Conservation (phyloP, 2,329 filamentous ascomycete genomes). For the Alternaria burnsii region DNA sequence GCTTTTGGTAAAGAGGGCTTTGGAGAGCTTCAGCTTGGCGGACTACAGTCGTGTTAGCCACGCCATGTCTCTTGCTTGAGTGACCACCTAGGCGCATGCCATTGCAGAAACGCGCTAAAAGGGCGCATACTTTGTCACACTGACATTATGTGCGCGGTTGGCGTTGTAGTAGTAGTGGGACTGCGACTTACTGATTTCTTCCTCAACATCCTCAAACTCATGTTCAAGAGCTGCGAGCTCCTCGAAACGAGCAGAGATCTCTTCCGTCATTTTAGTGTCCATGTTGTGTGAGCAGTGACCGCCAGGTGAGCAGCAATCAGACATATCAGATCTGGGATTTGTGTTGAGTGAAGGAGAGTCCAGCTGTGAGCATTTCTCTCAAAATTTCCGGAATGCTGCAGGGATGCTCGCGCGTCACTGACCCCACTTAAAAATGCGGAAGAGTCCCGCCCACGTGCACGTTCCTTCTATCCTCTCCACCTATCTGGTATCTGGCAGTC, state of each 20-base stretch:
- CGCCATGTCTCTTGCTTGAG: not conserved
- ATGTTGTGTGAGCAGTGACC: slow-evolving; percentile 25
- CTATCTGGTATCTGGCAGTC: not conserved
- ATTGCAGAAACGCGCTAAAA: not conserved
- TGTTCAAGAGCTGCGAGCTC: slow-evolving; percentile 81
- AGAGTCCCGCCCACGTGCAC: slow-evolving; percentile 16
- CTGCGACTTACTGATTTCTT: slow-evolving; percentile 73
- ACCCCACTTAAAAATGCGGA: slow-evolving; percentile 21
- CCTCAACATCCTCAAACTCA: slow-evolving; percentile 84
- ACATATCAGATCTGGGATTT: not conserved
- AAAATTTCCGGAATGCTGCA: slow-evolving; percentile 26
- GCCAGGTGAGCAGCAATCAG: not conserved
- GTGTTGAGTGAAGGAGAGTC: slow-evolving; percentile 6
- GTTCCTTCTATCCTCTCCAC: not conserved
- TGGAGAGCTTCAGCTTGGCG: slow-evolving; percentile 75
- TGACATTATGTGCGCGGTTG: not conserved
- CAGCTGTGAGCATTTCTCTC: slow-evolving; percentile 14
- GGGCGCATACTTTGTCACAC: not conserved
- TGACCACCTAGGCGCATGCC: not conserved
- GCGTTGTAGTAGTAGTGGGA: not conserved
- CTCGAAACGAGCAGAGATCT: slow-evolving; percentile 64
- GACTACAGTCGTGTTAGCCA: slow-evolving; percentile 59
- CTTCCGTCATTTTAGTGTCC: slow-evolving; percentile 33
- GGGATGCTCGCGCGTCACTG: slow-evolving; percentile 14
- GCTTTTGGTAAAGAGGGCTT: slow-evolving; percentile 77